These are phyloP conservation scores for Farysia itapuensis DNA, from an alignment of 1,284 basidiomycete genomes.

Conservation along the genomic window DNA sequence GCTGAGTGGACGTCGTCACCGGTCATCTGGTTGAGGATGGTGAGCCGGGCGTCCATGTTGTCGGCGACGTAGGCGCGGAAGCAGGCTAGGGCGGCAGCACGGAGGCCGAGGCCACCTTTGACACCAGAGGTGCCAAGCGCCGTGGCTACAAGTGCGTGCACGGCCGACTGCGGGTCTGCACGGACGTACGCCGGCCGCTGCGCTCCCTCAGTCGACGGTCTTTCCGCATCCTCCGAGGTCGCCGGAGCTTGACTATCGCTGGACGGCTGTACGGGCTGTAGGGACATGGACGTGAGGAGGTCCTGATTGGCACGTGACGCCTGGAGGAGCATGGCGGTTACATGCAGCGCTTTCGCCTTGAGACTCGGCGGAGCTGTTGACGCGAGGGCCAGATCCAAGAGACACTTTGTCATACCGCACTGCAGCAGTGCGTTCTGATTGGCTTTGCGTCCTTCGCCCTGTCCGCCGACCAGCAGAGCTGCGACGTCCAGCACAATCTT, in stretches of 20 bases:
- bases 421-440: conserved; percentile 63
- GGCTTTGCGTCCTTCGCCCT: conserved; percentile 64
- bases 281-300: conserved; percentile 58
- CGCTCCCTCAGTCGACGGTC: neutral
- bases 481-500: conserved; percentile 77
- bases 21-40: conserved; percentile 65
- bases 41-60: conserved; percentile 61
- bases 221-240: neutral
- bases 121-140: conserved; percentile 41
- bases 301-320: conserved; percentile 62
- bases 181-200: conserved; percentile 18
- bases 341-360: conserved; percentile 73
- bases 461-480: conserved; percentile 65
- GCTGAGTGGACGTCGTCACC: conserved; percentile 40
- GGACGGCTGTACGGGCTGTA: conserved; percentile 33
- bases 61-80: conserved; percentile 57
- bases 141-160: conserved; percentile 31
- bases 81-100: conserved; percentile 47
- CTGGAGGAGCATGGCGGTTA: conserved; percentile 62
- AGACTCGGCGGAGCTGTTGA: conserved; percentile 85
- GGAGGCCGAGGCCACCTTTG: conserved; percentile 40
- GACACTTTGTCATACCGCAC: conserved; percentile 74
- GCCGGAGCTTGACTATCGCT: neutral
- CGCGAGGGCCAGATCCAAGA: conserved; percentile 83
- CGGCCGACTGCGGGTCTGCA: conserved; percentile 30